Evolutionary conservation across 2,329 filamentous ascomycete species (phyloP).

Genomic region (Basipetospora chlamydospora): DNA sequence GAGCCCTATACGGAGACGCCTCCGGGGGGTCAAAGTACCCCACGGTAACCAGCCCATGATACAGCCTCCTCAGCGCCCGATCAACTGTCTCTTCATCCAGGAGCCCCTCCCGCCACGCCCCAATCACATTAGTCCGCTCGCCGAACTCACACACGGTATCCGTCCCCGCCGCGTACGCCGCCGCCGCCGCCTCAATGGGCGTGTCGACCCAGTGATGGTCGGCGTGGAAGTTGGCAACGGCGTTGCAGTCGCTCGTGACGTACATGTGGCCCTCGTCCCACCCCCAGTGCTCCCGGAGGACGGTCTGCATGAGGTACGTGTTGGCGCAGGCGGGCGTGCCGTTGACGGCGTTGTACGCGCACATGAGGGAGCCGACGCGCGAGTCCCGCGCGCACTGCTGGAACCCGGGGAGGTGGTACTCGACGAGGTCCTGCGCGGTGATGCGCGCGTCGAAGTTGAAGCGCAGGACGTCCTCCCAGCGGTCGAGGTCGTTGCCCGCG

Average conservation of each 20-base stretch:
- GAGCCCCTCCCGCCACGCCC: slow-evolving; percentile 17
- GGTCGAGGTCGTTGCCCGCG: slow-evolving; percentile 41
- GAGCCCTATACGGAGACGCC: slow-evolving; percentile 26
- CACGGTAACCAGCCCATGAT: slow-evolving; percentile 35
- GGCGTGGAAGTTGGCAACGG: slow-evolving; percentile 41
- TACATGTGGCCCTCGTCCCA: slow-evolving; percentile 48
- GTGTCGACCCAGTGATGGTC: slow-evolving; percentile 24
- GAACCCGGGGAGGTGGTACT: slow-evolving; percentile 56
- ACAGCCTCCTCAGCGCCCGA: slow-evolving; percentile 33
- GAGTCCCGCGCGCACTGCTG: slow-evolving; percentile 45
- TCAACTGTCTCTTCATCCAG: slow-evolving; percentile 20
- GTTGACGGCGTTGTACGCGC: slow-evolving; percentile 50
- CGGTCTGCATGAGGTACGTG: slow-evolving; percentile 43
- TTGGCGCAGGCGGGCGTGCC: slow-evolving; percentile 51
- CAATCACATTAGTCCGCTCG: slow-evolving; percentile 13
- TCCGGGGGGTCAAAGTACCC: slow-evolving; percentile 39
- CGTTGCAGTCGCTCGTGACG: slow-evolving; percentile 51
- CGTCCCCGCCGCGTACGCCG: slow-evolving; percentile 20
- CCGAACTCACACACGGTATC: slow-evolving; percentile 18
- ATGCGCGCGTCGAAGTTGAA: slow-evolving; percentile 42
- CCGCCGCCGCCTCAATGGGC: slow-evolving; percentile 18
- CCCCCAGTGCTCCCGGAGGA: slow-evolving; percentile 51
- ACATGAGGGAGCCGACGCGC: slow-evolving; percentile 45
- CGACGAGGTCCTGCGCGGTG: slow-evolving; percentile 45
- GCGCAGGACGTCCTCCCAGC: slow-evolving; percentile 25